Evolutionary conservation across 2,329 filamentous ascomycete genomes (phyloP), one percentile per base, ranked within the genome.

Genomic region (Bisporella sp.): DNA sequence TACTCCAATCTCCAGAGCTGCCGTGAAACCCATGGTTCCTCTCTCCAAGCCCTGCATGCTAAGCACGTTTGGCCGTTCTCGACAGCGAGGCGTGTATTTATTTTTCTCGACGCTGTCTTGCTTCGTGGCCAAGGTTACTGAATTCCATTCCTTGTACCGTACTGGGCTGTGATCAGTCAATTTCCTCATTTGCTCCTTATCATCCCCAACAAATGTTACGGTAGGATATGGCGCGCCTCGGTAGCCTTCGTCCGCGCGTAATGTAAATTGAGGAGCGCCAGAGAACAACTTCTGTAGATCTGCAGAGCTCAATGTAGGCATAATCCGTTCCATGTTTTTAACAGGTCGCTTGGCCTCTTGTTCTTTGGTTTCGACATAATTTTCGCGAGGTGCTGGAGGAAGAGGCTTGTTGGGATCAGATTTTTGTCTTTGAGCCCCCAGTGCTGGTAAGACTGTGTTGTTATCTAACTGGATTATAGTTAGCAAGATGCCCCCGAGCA

Each of bases 261-360:
- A 76, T 64, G 81, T 82, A 70, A 84, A 88, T 64, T 87, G 83
- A 55, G 85, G 85, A 41, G 85, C 85, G n/a, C 85, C 84, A 30
- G 84, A 85, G 71, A 88, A 89, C 60, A 88, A 75, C 66, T 81
- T 80, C 68, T 84, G 80, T 47, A 88, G 70, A 57, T 86, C 81
- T 40, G 73, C 69, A 43, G 79, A 74, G 59, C 69, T 75, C 52
- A 85, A 70, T 45, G 75, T 75, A 42, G 78, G 71, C 74, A 83
- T 83, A 68, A 80, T 82, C 64, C 74, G 73, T 54, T 74, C 69
- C 39, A 81, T 67, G 41, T 61, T 65, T 12, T 44, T 50, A 8
- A 42, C 32, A 28, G 53, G 47, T 28, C 41, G 51, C 5, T 42
- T 29, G 35, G 56, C 41, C 51, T 67, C 66, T 57, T 69, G 64